A percentile compares a stretch with the other conserved stretches of the same genome.
Conservation (phyloP, 2,329 filamentous ascomycete species). For the Magnaporthales sp. region DNA sequence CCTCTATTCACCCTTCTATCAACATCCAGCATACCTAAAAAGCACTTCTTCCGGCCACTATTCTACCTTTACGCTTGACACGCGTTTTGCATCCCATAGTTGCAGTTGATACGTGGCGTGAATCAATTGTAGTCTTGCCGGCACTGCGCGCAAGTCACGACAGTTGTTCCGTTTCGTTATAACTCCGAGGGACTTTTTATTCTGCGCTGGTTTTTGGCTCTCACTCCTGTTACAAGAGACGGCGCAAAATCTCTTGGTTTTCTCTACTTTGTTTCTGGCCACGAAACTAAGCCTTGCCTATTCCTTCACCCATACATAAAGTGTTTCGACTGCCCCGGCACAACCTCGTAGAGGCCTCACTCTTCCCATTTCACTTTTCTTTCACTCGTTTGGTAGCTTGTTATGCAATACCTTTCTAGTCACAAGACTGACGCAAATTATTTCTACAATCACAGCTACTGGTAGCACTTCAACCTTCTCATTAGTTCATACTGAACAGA, state of each 20-base stretch:
- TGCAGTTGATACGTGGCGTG: background rate
- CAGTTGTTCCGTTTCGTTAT: background rate
- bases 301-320: background rate
- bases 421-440: background rate
- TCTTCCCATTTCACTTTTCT: background rate
- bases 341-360: background rate
- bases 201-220: background rate
- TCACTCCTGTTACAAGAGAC: background rate
- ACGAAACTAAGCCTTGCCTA: background rate
- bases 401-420: background rate
- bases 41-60: background rate
- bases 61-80: background rate
- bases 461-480: background rate
- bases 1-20: background rate
- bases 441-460: background rate
- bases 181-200: background rate
- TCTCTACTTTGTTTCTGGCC: background rate
- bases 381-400: background rate
- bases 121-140: background rate
- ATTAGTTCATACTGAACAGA: slow-evolving; percentile 8
- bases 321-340: background rate
- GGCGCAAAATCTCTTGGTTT: background rate
- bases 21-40: background rate
- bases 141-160: background rate
- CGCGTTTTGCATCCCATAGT: background rate